phyloP scores from a whole-genome alignment of 2,329 filamentous ascomycete genomes.

The Chaetomiaceae sp. region DNA sequence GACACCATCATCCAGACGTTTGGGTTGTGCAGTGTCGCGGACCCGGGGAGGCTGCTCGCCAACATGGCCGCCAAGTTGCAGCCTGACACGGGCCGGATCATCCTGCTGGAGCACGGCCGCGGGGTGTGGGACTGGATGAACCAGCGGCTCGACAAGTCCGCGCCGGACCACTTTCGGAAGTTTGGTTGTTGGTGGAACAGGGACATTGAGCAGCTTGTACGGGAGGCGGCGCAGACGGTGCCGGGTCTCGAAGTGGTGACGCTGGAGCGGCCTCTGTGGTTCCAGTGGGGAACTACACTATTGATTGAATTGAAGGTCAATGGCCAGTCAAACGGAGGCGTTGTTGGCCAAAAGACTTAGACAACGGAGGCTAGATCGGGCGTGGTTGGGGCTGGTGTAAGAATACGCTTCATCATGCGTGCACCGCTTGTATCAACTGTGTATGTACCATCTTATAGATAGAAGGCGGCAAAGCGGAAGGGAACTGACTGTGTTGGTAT shows the following conservation, averaged over 20 bases:
- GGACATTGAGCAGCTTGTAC: constrained; percentile 54
- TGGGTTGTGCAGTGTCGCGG: constrained; percentile 58
- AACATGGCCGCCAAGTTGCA: constrained; percentile 50
- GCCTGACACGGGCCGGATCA: constrained; percentile 54
- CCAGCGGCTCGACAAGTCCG: constrained; percentile 50
- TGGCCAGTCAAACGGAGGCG: not conserved
- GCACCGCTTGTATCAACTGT: no score
- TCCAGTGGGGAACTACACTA: constrained; percentile 55
- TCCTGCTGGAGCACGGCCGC: constrained; percentile 60
- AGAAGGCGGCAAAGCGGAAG: no score
- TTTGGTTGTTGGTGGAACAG: constrained; percentile 68
- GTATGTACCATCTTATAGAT: no score
- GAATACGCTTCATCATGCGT: no score
- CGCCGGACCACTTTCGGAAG: constrained; percentile 51
- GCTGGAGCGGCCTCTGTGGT: constrained; percentile 47
- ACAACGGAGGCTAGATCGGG: no score
- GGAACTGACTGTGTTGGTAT: no score
- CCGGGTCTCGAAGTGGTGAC: constrained; percentile 55
- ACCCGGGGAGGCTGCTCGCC: constrained; percentile 50
- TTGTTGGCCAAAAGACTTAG: not conserved
- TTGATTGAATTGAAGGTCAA: constrained; percentile 53
- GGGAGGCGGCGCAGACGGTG: constrained; percentile 43
- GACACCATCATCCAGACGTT: constrained; percentile 63
- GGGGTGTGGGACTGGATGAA: constrained; percentile 54
- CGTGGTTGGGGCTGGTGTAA: no score